Conservation (phyloP, 306 rosid species). For the Vicia faba region DNA sequence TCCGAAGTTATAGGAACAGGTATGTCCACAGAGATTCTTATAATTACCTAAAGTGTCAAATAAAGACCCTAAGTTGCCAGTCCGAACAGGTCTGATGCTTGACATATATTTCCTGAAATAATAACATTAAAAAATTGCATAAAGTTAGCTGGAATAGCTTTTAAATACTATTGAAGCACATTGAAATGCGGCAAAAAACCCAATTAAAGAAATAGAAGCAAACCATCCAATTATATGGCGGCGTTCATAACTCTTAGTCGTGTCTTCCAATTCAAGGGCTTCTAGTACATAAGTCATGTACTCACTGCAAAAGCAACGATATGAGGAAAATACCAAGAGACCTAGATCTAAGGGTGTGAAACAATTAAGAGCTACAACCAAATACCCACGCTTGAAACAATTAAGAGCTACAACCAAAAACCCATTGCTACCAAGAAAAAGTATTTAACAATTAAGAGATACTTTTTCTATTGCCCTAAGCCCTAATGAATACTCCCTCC, state of each 20-base stretch:
- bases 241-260: slow-evolving; percentile 71
- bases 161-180: slow-evolving; percentile 12
- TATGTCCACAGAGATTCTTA: slow-evolving; percentile 14
- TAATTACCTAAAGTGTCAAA: slow-evolving; percentile 68
- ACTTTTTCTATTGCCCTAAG: no score
- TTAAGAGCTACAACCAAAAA: no score
- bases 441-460: no score
- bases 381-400: background rate
- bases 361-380: slow-evolving; percentile 14
- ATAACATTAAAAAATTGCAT: slow-evolving; percentile 6
- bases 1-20: no score
- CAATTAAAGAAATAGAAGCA: slow-evolving; percentile 35
- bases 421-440: slow-evolving; percentile 24
- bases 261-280: slow-evolving; percentile 92
- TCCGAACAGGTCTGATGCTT: slow-evolving; percentile 68
- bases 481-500: no score
- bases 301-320: slow-evolving; percentile 64
- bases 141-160: slow-evolving; percentile 32
- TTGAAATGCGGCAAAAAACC: background rate
- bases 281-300: slow-evolving; percentile 76
- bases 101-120: slow-evolving; percentile 85
- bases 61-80: slow-evolving; percentile 63
- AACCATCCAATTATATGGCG: slow-evolving; percentile 88
- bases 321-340: slow-evolving; percentile 28
- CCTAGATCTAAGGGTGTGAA: slow-evolving; percentile 2